These are phyloP conservation scores for Cutaneotrichosporon cavernicola DNA, from an alignment of 1,284 basidiomycete species.

Conservation along the genomic window DNA sequence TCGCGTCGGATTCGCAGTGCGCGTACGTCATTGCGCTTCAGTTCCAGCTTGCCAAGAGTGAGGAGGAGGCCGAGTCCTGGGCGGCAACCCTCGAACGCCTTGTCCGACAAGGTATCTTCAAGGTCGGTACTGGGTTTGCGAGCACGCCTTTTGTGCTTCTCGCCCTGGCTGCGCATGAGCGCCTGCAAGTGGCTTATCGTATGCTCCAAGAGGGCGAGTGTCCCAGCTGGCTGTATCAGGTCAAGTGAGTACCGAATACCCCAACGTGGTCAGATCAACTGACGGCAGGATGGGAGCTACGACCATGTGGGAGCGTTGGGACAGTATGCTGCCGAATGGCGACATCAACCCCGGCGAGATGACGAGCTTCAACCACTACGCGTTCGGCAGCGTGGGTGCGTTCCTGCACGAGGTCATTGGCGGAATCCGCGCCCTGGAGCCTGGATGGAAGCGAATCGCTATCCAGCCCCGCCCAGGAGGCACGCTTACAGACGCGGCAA, in stretches of 20 bases:
- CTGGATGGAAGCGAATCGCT: conserved; percentile 37
- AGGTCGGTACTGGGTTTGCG: conserved; percentile 44
- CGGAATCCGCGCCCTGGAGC: conserved; percentile 33
- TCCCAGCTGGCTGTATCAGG: conserved; percentile 44
- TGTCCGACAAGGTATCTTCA: conserved; percentile 28
- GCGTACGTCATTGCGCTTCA: conserved; percentile 33
- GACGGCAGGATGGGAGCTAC: conserved; percentile 43
- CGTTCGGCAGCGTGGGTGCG: conserved; percentile 42
- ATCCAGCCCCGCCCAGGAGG: conserved; percentile 45
- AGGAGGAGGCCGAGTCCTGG: conserved; percentile 19
- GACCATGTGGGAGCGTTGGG: conserved; percentile 50
- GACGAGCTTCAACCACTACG: conserved; percentile 52
- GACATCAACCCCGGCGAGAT: conserved; percentile 43
- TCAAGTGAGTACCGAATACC: conserved; percentile 18
- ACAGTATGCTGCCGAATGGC: conserved; percentile 40
- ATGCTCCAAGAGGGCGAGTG: conserved; percentile 47
- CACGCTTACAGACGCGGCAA: conserved; percentile 36
- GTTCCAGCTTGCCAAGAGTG: conserved; percentile 29
- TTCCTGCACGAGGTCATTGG: conserved; percentile 44
- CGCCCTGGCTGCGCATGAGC: conserved; percentile 27
- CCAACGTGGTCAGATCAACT: neutral
- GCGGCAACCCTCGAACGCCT: conserved; percentile 25
- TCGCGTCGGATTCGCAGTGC: conserved; percentile 41
- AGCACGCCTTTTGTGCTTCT: conserved; percentile 44
- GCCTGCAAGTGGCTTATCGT: conserved; percentile 39